These are phyloP conservation scores for Trichopus zeylanicus DNA, from an alignment of 116 monocot species.

Conservation along the genomic window DNA sequence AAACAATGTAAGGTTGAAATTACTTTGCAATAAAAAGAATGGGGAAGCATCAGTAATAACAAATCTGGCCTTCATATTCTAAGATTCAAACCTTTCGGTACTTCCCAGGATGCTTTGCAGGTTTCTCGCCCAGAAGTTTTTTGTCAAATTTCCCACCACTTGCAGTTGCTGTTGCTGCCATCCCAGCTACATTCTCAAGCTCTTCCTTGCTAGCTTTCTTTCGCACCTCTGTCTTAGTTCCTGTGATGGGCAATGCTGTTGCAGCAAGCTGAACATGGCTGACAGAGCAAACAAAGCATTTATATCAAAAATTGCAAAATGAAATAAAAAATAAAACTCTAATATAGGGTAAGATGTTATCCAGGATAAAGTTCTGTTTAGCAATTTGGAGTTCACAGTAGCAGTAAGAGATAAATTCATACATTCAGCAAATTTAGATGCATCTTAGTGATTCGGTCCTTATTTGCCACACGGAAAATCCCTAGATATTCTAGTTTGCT, in stretches of 20 bases:
- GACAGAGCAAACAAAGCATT: slow-evolving; percentile 5
- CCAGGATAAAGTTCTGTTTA: no score
- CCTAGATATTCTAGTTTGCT: no score
- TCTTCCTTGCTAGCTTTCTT: slow-evolving; percentile 79
- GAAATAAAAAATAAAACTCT: background rate
- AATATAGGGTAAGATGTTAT: background rate
- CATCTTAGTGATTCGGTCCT: no score
- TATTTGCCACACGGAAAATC: no score
- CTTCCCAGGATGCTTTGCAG: slow-evolving; percentile 79
- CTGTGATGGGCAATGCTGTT: slow-evolving; percentile 74
- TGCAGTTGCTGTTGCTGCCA: slow-evolving; percentile 84
- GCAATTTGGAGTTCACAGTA: no score
- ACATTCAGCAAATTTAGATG: no score
- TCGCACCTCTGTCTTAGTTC: slow-evolving; percentile 40
- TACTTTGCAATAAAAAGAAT: background rate
- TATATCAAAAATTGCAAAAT: background rate
- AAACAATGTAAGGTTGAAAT: background rate
- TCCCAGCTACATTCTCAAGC: slow-evolving; percentile 76
- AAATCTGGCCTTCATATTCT: background rate
- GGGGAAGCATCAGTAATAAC: background rate
- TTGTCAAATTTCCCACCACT: slow-evolving; percentile 93
- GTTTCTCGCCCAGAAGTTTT: slow-evolving; percentile 85
- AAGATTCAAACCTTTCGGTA: slow-evolving; percentile 60
- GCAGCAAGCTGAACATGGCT: slow-evolving; percentile 96
- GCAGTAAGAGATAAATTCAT: no score